Conservation (phyloP, 2,329 filamentous ascomycete genomes). For the Sclerotinia trifoliorum region DNA sequence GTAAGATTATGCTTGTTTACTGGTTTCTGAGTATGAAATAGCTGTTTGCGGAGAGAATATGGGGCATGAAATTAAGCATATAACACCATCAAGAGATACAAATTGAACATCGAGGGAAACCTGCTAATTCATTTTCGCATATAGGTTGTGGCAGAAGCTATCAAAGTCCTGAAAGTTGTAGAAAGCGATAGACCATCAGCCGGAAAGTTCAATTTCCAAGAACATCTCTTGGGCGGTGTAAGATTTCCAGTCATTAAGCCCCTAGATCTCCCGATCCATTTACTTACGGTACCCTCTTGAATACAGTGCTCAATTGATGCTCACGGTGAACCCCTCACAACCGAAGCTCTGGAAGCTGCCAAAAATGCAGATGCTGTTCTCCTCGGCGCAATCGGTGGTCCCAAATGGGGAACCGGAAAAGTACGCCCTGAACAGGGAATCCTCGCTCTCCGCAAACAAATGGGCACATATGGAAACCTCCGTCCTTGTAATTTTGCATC, state of each 20-base stretch:
- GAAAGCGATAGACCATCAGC: constrained; percentile 65
- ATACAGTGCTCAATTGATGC: constrained; percentile 82
- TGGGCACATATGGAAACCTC: constrained; percentile 92
- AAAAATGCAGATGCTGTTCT: constrained; percentile 87
- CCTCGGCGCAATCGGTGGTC: constrained; percentile 92
- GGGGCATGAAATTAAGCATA: background rate
- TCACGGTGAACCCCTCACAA: constrained; percentile 73
- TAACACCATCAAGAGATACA: background rate
- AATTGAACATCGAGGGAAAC: background rate
- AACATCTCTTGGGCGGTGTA: constrained; percentile 90
- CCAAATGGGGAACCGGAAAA: constrained; percentile 87
- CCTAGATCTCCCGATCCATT: background rate
- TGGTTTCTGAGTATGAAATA: background rate
- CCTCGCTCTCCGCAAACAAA: constrained; percentile 86
- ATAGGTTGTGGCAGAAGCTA: constrained; percentile 76
- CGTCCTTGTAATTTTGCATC: constrained; percentile 95
- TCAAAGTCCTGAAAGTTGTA: constrained; percentile 82
- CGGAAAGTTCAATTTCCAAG: constrained; percentile 80
- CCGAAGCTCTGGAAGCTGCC: constrained; percentile 77
- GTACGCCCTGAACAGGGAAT: constrained; percentile 93
- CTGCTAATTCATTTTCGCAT: background rate
- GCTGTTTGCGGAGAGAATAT: constrained; percentile 3
- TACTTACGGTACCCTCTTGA: constrained; percentile 4
- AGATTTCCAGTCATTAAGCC: constrained; percentile 4
- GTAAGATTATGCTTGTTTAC: constrained; percentile 48